Conservation (phyloP, 2,329 filamentous ascomycete genomes). For the Diaporthe nobilis region DNA sequence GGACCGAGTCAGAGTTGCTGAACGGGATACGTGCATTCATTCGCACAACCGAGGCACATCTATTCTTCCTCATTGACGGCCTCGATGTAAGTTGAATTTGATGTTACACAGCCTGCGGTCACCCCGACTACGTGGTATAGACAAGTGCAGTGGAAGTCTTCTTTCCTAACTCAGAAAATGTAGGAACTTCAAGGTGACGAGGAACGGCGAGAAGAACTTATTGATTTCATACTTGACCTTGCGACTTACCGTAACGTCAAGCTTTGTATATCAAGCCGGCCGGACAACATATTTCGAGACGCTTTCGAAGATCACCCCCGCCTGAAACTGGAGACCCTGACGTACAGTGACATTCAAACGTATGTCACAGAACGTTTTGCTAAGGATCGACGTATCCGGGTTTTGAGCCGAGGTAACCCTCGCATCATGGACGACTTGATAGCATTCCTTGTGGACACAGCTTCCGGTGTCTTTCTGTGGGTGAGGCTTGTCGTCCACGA, state of each 20-base stretch:
- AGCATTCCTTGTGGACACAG: neutral
- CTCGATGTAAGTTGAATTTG: neutral
- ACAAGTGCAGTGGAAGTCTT: too few species aligned
- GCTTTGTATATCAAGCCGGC: conserved; percentile 1
- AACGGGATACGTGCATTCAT: neutral
- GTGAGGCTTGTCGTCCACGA: conserved; percentile 5
- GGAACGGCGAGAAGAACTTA: neutral
- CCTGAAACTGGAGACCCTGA: neutral
- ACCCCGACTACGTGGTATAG: too few species aligned
- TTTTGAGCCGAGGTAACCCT: neutral
- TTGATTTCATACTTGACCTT: neutral
- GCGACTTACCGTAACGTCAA: neutral
- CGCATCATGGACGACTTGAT: neutral
- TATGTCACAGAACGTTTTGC: conserved; percentile 1
- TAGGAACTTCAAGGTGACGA: neutral
- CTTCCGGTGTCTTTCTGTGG: neutral
- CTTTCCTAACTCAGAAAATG: neutral
- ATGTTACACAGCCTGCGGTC: too few species aligned
- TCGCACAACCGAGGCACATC: neutral
- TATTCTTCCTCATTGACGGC: conserved; percentile 3
- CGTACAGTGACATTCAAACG: neutral
- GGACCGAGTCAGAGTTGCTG: neutral
- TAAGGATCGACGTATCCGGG: neutral
- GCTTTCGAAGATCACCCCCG: neutral
- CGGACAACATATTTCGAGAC: neutral